These are phyloP conservation scores for Pilaira anomala DNA, from an alignment of 192 early-diverging fungal species.

Conservation along the genomic window DNA sequence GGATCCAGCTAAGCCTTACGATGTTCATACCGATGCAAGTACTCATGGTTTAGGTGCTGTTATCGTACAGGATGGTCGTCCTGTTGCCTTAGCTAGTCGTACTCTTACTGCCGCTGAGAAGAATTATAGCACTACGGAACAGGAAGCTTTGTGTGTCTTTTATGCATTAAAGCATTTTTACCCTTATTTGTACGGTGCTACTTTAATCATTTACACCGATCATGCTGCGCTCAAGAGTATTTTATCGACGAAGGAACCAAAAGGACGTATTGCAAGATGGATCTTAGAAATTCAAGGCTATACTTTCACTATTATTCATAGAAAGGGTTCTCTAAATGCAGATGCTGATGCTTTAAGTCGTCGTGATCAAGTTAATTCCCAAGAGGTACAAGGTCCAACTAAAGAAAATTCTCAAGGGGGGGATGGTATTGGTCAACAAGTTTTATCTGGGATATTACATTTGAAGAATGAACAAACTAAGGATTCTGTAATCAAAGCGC, in stretches of 20 bases:
- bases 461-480: background rate
- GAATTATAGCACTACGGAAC: background rate
- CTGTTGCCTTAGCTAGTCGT: slow-evolving; percentile 5
- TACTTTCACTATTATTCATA: background rate
- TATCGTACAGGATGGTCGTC: background rate
- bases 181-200: background rate
- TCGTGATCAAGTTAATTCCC: background rate
- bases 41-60: background rate
- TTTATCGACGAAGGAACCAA: background rate
- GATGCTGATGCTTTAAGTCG: slow-evolving; percentile 1
- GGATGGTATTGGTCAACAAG: too few species aligned
- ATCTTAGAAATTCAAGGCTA: background rate
- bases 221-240: background rate
- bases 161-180: background rate
- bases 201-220: background rate
- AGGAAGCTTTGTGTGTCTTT: background rate
- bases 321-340: background rate
- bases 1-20: background rate
- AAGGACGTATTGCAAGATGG: background rate
- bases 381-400: too few species aligned
- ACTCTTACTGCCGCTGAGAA: background rate
- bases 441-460: background rate
- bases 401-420: too few species aligned
- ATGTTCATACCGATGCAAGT: background rate
- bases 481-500: background rate